These are phyloP conservation scores for Trichoderma gracile DNA, from an alignment of 2,329 filamentous ascomycete species.

Conservation along the genomic window DNA sequence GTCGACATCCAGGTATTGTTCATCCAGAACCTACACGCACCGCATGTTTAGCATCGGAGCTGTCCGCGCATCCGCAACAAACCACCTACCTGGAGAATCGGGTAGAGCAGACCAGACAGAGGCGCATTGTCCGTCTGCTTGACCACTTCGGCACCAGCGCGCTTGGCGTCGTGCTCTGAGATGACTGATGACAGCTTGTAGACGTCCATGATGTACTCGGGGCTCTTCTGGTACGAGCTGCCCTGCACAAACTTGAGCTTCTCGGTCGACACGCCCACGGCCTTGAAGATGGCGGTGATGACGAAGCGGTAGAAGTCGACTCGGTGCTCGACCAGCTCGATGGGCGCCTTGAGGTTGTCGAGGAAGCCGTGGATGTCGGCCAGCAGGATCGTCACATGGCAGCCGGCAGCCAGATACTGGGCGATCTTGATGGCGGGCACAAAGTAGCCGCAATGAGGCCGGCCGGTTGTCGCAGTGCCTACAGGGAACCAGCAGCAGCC, in stretches of 20 bases:
- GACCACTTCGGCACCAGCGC: slow-evolving; percentile 89
- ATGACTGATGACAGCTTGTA: slow-evolving; percentile 72
- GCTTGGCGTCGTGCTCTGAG: slow-evolving; percentile 80
- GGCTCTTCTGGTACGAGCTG: slow-evolving; percentile 73
- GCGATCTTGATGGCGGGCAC: slow-evolving; percentile 87
- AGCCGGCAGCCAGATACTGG: slow-evolving; percentile 81
- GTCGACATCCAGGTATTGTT: slow-evolving; percentile 85
- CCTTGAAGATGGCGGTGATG: slow-evolving; percentile 72
- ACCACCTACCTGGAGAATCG: slow-evolving; percentile 58
- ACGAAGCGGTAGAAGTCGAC: slow-evolving; percentile 79
- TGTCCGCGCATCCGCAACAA: not conserved
- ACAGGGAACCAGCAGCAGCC: not conserved
- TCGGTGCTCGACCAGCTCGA: slow-evolving; percentile 81
- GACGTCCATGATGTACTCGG: slow-evolving; percentile 83
- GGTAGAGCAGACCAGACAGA: slow-evolving; percentile 52
- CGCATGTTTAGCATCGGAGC: not conserved
- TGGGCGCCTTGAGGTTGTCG: slow-evolving; percentile 81
- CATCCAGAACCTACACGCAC: slow-evolving; percentile 66
- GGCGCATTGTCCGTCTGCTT: slow-evolving; percentile 83
- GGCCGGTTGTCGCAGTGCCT: slow-evolving; percentile 81
- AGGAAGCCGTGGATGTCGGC: slow-evolving; percentile 76
- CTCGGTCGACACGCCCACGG: slow-evolving; percentile 76
- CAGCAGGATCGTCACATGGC: slow-evolving; percentile 76
- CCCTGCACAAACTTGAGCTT: slow-evolving; percentile 83
- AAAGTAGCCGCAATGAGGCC: slow-evolving; percentile 87